Evolutionary conservation across 1,284 basidiomycete species (phyloP).

Genomic region (Ceratorhiza oryzae-sativae): DNA sequence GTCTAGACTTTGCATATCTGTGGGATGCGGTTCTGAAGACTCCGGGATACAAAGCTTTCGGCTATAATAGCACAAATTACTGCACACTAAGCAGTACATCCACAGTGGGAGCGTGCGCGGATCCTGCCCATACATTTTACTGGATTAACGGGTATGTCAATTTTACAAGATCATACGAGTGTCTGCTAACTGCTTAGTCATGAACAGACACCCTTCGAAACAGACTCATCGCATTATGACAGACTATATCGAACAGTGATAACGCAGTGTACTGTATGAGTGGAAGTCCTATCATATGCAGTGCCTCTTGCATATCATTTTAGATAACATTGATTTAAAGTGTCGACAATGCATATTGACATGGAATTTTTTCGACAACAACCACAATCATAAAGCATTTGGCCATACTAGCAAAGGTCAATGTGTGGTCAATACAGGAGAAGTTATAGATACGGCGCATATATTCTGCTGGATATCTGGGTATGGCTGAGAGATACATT

Average conservation of each 20-base stretch:
- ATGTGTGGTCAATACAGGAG: too few relatives aligned
- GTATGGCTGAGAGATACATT: too few relatives aligned
- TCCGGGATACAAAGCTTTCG: conserved; percentile 24
- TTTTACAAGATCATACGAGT: background rate
- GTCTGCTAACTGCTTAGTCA: background rate
- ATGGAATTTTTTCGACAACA: too few relatives aligned
- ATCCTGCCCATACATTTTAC: conserved; percentile 35
- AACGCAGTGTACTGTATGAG: background rate
- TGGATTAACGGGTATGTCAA: conserved; percentile 28
- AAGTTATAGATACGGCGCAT: too few relatives aligned
- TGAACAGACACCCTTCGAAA: conserved; percentile 32
- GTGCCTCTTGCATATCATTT: background rate
- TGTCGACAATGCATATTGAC: too few relatives aligned
- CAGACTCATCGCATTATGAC: conserved; percentile 34
- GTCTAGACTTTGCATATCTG: conserved; percentile 18
- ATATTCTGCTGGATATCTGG: too few relatives aligned
- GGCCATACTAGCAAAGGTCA: too few relatives aligned
- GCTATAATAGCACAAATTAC: conserved; percentile 16
- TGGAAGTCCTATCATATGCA: too few relatives aligned
- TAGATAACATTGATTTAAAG: too few relatives aligned
- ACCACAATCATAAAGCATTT: too few relatives aligned
- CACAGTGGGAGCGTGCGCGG: conserved; percentile 14
- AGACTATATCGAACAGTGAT: conserved; percentile 29
- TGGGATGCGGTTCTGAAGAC: conserved; percentile 26
- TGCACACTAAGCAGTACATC: conserved; percentile 18